A percentile compares a stretch with the other conserved stretches of the same genome.
Conservation (phyloP, 768 basidiomycete genomes). For the Auriculariales sp. region DNA sequence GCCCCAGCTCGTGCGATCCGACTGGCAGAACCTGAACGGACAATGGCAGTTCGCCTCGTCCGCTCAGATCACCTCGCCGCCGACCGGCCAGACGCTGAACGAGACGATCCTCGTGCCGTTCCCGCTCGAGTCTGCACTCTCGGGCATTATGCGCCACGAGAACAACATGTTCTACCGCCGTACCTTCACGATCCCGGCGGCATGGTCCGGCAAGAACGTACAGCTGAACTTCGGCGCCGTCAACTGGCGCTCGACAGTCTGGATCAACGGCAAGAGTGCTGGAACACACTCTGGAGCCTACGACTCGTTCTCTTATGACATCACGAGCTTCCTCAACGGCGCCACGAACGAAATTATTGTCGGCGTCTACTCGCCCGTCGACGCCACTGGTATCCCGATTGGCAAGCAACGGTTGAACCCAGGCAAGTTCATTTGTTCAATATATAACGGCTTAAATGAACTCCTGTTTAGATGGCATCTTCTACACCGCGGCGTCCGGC, state of each 20-base stretch:
- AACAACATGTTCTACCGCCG: not conserved
- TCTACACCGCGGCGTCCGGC: not conserved
- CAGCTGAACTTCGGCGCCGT: not conserved
- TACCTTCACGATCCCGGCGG: not conserved
- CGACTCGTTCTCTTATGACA: not conserved
- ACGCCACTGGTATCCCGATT: not conserved
- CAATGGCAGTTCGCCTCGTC: not conserved
- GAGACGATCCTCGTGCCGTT: slow-evolving; percentile 1
- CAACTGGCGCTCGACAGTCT: not conserved
- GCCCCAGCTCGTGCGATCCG: not conserved
- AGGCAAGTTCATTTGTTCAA: too few species aligned
- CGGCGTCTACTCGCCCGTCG: not conserved
- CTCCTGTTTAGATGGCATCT: too few species aligned
- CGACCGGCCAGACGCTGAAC: not conserved
- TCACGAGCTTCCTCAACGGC: not conserved
- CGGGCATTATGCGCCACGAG: slow-evolving; percentile 1
- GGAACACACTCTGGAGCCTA: not conserved
- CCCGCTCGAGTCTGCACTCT: not conserved
- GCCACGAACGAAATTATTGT: not conserved
- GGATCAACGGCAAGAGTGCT: not conserved
- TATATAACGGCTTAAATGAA: too few species aligned
- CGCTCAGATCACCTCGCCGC: not conserved
- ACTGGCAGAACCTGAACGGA: not conserved
- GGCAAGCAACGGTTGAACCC: not conserved
- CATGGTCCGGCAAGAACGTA: not conserved